Evolutionary conservation across 805 yeast species (phyloP), one percentile per base, ranked within the genome.

Genomic region (Saccharomycopsis sp.): DNA sequence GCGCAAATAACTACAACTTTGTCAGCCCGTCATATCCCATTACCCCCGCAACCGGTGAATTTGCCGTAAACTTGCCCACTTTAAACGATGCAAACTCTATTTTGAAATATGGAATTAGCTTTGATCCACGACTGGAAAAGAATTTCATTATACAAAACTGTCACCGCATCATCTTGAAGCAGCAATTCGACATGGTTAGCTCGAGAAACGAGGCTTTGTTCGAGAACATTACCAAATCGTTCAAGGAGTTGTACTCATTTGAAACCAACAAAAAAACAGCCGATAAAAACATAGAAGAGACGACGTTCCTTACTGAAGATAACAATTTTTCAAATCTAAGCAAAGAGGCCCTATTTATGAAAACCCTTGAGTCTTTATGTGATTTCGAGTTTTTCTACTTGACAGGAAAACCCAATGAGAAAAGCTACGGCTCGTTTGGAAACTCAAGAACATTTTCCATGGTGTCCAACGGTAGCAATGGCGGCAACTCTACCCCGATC

Each of bases 101-200:
- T 19, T 34, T 46, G 23, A 42, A 39, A 30, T 38, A 46, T 25
- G 47, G 49, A 3, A 5, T 46, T 13, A 30, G 39, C 20, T 43
- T 46, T 22, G 29, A 36, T 16, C 12, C 26, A 16, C n/a, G n/a
- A n/a, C n/a, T n/a, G 12, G 13, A 31, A n/a, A 34, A 39, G 6
- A 46, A 46, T 25, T 46, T 46, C 16, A 30, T 46, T 10, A 21
- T 46, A 4, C n/a, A 15, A 13, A 42, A 46, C 19, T 34, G 27
- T 19, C 27, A 38, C 3, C 38, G 22, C 12, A 46, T 46, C 12
- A 10, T 39, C 13, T 39, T 46, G 29, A 39, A 36, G 13, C 37
- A 39, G 17, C 39, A 38, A 21, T 46, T 42, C 30, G 47, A 46
- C 8, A 25, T 42, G 8, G 33, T 46, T 2, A 39, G 40, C 23